Evolutionary conservation across 441 rosid genomes (phyloP), one percentile per base, ranked within the genome.

Genomic region (Adansonia madagascariensis): DNA sequence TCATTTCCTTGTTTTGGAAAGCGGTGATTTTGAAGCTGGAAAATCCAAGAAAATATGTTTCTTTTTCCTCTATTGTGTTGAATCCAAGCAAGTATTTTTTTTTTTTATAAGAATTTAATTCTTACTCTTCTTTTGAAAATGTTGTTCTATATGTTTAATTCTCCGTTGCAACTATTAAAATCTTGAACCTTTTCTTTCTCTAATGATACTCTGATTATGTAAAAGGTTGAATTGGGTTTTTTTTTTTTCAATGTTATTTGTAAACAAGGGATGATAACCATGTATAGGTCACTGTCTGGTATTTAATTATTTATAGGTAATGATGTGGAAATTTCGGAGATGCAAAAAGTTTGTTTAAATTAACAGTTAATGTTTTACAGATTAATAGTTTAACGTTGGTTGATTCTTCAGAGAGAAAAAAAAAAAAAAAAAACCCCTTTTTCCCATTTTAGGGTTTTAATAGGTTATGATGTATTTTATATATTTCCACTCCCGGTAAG

Each of bases 261-360:
- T 53, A n/a, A 71, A 52, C 14, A 50, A 50, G 14, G 14, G 74
- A 70, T 41, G 27, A 66, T 52, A 8, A 71, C 20, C 27, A 27
- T 50, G 20, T 27, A 8, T 6, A 10, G 27, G 18, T 70, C 46
- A 52, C 47, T n/a, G 22, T 43, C 20, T 66, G 31, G 52, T 41
- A 43, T 43, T 35, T 35, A 35, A 35, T 35, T 35, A 35, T 35
- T 43, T 43, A 71, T 31, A 8, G 44, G 47, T 39, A 27, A 31
- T 71, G 31, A 52, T 71, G 47, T 49, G 46, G 74, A 52, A 53
- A 71, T 52, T 63, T 71, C 7, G 3, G 61, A 24, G 61, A 70
- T 31, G 12, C 74, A 52, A 17, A 71, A 53, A n/a, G 2, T 18
- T 53, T 10, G 15, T 71, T 12, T 35, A 53, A 53, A 35, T 39